phyloP scores from a whole-genome alignment of 805 yeast genomes.

The Hanseniaspora nectarophila region DNA sequence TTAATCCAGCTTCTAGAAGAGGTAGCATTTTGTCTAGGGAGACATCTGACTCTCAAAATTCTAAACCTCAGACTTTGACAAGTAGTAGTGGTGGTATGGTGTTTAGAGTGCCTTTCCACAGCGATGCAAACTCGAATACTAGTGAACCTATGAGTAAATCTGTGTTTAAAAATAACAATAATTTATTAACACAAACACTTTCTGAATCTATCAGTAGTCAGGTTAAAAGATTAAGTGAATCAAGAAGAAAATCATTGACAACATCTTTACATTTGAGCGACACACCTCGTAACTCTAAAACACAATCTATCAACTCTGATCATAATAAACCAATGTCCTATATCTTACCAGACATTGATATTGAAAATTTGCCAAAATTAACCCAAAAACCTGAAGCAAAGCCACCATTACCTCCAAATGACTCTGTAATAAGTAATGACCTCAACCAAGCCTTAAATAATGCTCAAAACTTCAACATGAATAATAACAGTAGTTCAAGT shows the following conservation, averaged over 20 bases:
- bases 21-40: constrained; percentile 1
- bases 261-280: not conserved
- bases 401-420: not conserved
- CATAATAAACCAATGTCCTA: not conserved
- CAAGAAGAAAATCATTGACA: constrained; percentile 10
- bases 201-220: constrained; percentile 12
- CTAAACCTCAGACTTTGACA: constrained; percentile 21
- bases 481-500: too few species aligned
- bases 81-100: constrained; percentile 29
- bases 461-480: not conserved
- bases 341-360: constrained; percentile 4
- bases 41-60: not conserved
- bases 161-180: not conserved
- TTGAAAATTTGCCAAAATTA: not conserved
- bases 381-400: not conserved
- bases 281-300: constrained; percentile 5
- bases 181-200: not conserved
- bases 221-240: constrained; percentile 12
- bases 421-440: not conserved
- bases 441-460: not conserved
- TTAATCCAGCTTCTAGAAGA: constrained; percentile 1
- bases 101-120: constrained; percentile 64
- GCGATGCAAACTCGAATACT: constrained; percentile 20
- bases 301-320: constrained; percentile 6
- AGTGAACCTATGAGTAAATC: not conserved